Percentiles rank a stretch among this genome's conserved stretches.
Conservation (phyloP, 495 filamentous ascomycete genomes). For the Antarctomyces pellizariae region DNA sequence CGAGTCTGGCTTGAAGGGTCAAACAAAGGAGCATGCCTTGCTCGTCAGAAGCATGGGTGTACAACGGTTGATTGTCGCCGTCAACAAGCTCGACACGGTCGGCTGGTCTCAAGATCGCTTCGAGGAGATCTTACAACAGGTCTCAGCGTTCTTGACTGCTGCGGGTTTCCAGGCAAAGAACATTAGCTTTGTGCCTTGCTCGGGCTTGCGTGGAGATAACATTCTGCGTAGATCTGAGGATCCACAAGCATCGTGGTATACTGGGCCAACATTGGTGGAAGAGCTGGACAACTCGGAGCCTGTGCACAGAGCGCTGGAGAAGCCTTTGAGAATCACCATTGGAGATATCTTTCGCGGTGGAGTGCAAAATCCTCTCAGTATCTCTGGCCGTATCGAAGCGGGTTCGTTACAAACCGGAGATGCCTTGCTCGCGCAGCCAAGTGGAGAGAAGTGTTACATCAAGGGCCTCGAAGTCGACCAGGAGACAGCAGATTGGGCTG, state of each 20-base stretch:
- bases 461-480: constrained; percentile 56
- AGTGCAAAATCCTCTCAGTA: constrained; percentile 45
- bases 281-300: constrained; percentile 65
- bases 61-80: constrained; percentile 60
- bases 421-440: constrained; percentile 52
- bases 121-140: constrained; percentile 62
- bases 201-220: constrained; percentile 73
- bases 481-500: constrained; percentile 62
- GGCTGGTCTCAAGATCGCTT: constrained; percentile 63
- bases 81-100: constrained; percentile 86
- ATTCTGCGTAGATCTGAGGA: constrained; percentile 37
- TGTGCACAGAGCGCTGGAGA: constrained; percentile 40
- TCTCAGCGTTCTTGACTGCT: constrained; percentile 55
- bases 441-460: constrained; percentile 51
- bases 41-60: constrained; percentile 85
- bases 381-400: constrained; percentile 70
- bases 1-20: constrained; percentile 77
- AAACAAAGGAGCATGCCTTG: constrained; percentile 83
- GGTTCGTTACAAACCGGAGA: constrained; percentile 72
- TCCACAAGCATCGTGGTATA: constrained; percentile 48
- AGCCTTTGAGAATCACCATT: constrained; percentile 67
- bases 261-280: constrained; percentile 51
- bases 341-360: constrained; percentile 59
- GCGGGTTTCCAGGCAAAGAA: constrained; percentile 64
- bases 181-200: constrained; percentile 69